Percentiles rank a stretch among this genome's conserved stretches.
Evolutionary conservation across 2,329 filamentous ascomycete genomes (phyloP).

Genomic region (Ceratocystis destructans): DNA sequence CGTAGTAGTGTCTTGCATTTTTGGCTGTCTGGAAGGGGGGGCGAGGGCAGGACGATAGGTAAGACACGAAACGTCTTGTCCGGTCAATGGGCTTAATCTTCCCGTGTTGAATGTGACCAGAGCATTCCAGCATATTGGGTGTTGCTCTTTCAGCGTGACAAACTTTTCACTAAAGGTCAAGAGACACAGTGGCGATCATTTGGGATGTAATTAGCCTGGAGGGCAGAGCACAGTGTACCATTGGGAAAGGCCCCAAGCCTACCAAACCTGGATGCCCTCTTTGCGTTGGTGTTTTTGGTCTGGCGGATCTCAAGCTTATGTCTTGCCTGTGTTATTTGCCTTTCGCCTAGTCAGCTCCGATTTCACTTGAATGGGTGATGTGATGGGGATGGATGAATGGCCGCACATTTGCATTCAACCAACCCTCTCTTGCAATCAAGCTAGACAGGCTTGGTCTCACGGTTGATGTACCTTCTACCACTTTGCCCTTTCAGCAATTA

Average conservation of each 20-base stretch:
- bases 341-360: background rate
- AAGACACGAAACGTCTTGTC: background rate
- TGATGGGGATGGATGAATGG: background rate
- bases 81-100: background rate
- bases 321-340: background rate
- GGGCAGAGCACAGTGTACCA: background rate
- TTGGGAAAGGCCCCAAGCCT: background rate
- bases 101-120: background rate
- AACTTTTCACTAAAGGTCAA: background rate
- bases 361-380: background rate
- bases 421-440: background rate
- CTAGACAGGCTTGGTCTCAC: background rate
- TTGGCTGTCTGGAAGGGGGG: background rate
- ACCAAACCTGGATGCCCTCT: background rate
- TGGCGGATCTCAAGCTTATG: background rate
- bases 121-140: background rate
- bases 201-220: no score
- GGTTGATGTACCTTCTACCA: background rate
- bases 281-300: background rate
- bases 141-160: background rate
- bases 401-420: background rate
- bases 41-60: background rate
- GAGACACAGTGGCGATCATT: background rate
- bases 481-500: background rate
- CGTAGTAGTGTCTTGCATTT: background rate